phyloP scores from a whole-genome alignment of 106 monocot species.

The Dendrobium huoshanense region DNA sequence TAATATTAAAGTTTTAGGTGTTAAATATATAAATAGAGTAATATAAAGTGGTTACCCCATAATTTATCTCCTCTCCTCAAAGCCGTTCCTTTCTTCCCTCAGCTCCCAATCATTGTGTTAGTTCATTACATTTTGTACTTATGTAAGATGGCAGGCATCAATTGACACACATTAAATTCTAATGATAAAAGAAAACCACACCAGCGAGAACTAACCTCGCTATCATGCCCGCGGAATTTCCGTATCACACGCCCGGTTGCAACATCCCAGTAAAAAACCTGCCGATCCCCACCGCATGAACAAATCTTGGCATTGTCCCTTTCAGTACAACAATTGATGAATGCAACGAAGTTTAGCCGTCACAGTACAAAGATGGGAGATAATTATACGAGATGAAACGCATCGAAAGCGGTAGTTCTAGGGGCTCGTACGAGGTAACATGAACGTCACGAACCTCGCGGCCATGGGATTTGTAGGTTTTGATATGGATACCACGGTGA shows the following conservation, averaged over 20 bases:
- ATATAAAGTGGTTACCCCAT: too few relatives aligned
- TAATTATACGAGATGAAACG: background rate
- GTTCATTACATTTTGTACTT: too few relatives aligned
- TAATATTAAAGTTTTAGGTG: too few relatives aligned
- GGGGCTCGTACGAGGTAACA: conserved; percentile 45
- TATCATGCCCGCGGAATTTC: conserved; percentile 93
- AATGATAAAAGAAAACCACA: background rate
- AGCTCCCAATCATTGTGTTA: too few relatives aligned
- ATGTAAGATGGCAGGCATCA: too few relatives aligned
- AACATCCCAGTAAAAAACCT: conserved; percentile 95
- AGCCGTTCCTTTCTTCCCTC: too few relatives aligned
- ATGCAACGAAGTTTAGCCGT: background rate
- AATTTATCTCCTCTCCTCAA: too few relatives aligned
- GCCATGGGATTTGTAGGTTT: conserved; percentile 92
- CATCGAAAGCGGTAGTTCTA: background rate
- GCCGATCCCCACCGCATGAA: conserved; percentile 89
- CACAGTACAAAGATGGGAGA: background rate
- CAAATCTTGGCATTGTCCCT: conserved; percentile 92
- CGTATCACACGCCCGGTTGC: conserved; percentile 70
- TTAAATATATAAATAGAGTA: too few relatives aligned
- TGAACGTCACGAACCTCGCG: conserved; percentile 95
- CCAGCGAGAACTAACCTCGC: conserved; percentile 48
- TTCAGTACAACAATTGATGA: background rate
- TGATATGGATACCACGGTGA: conserved; percentile 86
- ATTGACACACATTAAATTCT: background rate